These are phyloP conservation scores for Amanita jacksonii DNA, from an alignment of 768 basidiomycete species.

Conservation along the genomic window DNA sequence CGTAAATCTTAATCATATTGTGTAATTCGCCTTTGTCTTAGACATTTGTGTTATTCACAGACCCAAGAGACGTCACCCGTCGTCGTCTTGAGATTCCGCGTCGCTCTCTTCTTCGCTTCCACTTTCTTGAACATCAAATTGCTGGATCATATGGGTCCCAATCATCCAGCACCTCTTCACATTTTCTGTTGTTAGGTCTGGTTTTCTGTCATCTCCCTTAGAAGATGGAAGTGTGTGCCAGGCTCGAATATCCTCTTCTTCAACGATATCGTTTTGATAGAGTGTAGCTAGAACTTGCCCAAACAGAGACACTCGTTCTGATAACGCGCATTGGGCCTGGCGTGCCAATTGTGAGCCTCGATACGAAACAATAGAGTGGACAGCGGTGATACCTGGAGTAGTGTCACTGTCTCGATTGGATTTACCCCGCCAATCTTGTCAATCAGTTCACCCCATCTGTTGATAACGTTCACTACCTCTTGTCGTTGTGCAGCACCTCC, in stretches of 20 bases:
- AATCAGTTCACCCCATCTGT: constrained; percentile 78
- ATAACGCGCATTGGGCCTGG: constrained; percentile 58
- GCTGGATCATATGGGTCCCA: constrained; percentile 67
- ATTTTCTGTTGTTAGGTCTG: constrained; percentile 38
- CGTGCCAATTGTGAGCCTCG: neutral
- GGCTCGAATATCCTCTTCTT: constrained; percentile 79
- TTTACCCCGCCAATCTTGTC: constrained; percentile 77
- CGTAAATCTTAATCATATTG: too few species aligned
- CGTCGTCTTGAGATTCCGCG: too few species aligned
- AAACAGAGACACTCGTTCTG: constrained; percentile 61
- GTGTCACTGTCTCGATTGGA: constrained; percentile 66
- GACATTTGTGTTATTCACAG: neutral
- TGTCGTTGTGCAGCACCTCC: constrained; percentile 49
- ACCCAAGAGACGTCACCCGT: constrained; percentile 8
- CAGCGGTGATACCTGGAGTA: constrained; percentile 72
- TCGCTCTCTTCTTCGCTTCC: constrained; percentile 15
- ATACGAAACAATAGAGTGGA: neutral
- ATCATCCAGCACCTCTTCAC: constrained; percentile 61
- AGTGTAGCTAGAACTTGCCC: constrained; percentile 77
- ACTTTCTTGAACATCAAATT: constrained; percentile 67
- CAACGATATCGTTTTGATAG: constrained; percentile 89
- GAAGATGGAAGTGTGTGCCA: constrained; percentile 65
- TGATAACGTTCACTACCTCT: constrained; percentile 53
- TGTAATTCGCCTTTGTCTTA: neutral
- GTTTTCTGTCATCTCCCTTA: constrained; percentile 38